Conservation (phyloP, 1,139 yeast genomes). For the Nematodospora anomalae region DNA sequence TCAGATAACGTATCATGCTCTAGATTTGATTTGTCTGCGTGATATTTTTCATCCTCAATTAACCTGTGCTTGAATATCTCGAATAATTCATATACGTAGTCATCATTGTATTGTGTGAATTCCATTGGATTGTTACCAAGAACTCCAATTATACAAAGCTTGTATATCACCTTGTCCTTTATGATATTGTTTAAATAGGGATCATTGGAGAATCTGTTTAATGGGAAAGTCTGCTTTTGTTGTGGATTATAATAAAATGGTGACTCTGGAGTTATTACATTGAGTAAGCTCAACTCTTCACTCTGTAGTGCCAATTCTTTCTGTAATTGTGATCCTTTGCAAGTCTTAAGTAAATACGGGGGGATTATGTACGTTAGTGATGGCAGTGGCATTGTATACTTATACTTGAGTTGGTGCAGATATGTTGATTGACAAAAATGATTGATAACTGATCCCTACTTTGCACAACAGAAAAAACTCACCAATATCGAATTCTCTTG, state of each 20-base stretch:
- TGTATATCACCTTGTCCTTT: conserved; percentile 35
- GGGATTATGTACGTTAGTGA: conserved; percentile 38
- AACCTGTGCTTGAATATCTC: conserved; percentile 34
- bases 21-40: conserved; percentile 3
- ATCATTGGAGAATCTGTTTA: conserved; percentile 30
- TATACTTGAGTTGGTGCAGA: no score
- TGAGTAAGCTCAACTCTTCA: conserved; percentile 27
- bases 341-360: conserved; percentile 43
- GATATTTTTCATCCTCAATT: conserved; percentile 13
- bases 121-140: conserved; percentile 40
- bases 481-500: no score
- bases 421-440: no score
- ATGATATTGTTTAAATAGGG: conserved; percentile 33
- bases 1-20: conserved; percentile 5
- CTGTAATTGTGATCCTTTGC: conserved; percentile 36
- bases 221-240: conserved; percentile 7
- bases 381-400: neutral
- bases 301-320: conserved; percentile 24
- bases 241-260: conserved; percentile 21
- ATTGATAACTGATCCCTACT: no score
- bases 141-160: conserved; percentile 38
- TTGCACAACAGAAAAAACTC: no score
- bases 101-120: conserved; percentile 20
- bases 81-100: conserved; percentile 34
- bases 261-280: conserved; percentile 29